These are phyloP conservation scores for Acer saccharum DNA, from an alignment of 345 rosid species.

Conservation along the genomic window DNA sequence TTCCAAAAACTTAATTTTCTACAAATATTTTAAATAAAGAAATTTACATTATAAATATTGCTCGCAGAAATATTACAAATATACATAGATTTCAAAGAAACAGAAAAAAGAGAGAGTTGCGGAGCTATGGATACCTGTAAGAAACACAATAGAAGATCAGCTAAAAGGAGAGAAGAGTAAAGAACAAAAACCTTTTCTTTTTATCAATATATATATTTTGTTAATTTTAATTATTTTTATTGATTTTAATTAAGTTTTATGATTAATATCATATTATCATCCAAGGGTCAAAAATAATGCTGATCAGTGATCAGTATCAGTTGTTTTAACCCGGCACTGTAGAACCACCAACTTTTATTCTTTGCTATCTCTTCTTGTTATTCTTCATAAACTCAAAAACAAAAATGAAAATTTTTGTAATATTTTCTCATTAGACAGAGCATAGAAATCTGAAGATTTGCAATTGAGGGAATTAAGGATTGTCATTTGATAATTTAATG, in stretches of 20 bases:
- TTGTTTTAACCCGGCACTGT: not conserved
- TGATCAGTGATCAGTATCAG: not conserved
- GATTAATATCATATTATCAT: too few species aligned
- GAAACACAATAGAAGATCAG: not conserved
- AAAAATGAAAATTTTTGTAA: too few species aligned
- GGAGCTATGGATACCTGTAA: not conserved
- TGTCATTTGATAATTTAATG: not conserved
- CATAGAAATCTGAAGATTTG: too few species aligned
- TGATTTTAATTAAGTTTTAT: too few species aligned
- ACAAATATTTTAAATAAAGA: too few species aligned
- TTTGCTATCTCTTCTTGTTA: not conserved
- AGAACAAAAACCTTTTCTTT: not conserved
- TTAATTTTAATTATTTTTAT: too few species aligned
- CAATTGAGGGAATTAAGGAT: too few species aligned
- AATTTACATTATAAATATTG: too few species aligned
- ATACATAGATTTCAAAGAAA: not conserved
- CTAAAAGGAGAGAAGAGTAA: not conserved
- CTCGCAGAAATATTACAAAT: not conserved
- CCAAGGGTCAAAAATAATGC: not conserved
- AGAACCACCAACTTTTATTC: not conserved
- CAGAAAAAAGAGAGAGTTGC: constrained; percentile 2
- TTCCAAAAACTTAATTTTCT: too few species aligned
- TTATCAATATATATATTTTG: too few species aligned
- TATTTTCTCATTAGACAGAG: not conserved
- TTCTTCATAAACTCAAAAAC: too few species aligned